Base-by-base conservation (phyloP, 1,284 basidiomycete genomes). In the Puccinia horiana region DNA sequence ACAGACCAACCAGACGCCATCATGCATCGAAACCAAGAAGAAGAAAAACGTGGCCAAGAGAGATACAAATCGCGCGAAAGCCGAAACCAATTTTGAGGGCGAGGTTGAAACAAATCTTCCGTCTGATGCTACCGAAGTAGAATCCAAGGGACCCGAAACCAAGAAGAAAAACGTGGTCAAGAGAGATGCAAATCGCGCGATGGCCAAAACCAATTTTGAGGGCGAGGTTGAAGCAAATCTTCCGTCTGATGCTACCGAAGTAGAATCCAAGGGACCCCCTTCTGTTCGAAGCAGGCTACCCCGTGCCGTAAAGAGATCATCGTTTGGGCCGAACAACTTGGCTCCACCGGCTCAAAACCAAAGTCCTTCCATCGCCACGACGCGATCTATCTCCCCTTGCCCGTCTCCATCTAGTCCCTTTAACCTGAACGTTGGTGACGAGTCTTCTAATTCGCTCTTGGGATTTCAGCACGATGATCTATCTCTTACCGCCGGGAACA, bases 221-320 rank as follows among this genome's bases (percentile, higher is more conserved):
- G 40, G 61, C 29, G 76, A 77, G 40, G n/a, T 40, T 77, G 76
- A 77, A 54, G 52, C 32, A 23, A 65, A 67, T 40, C 16, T 65
- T 37, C 18, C 65, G 29, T 77, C 76, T 49, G 76, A 77, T 26
- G 42, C 54, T 49, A 67, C 58, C 37, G 76, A 77, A 52, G 47
- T 49, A 52, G 76, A 77, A 29, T 26, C 35, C 26, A 65, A 47
- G 26, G 61, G 26, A 32, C 58, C 44, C 52, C 63, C n/a, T n/a
- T n/a, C 42, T 1, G 29, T 67, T 35, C 58, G 76, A 67, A 67
- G 20, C 47, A 35, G 42, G 12, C 54, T 77, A 6, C 76, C 76
- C 26, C 76, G 76, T 37, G 76, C 76, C 37, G 76, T 61, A 32
- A 77, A 77, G 44, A 63, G 40, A 67, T 67, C 49, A 4, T 77